Evolutionary conservation across 2,329 filamentous ascomycete genomes (phyloP).

Genomic region (Chrysoporthe cubensis): DNA sequence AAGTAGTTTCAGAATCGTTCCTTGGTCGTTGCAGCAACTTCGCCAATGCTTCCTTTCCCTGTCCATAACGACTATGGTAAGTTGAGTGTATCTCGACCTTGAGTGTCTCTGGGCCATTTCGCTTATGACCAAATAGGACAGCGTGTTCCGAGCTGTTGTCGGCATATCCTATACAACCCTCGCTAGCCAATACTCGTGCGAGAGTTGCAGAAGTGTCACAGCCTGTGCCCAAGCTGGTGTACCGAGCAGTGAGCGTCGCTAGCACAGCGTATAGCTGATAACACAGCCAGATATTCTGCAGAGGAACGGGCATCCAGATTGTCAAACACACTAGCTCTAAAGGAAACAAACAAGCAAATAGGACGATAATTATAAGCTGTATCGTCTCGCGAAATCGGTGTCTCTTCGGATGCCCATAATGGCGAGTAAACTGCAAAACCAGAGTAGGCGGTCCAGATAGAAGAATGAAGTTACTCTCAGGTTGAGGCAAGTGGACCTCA

Average conservation of each 20-base stretch:
- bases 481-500: slow-evolving; percentile 29
- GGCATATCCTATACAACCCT: no score
- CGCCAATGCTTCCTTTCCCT: no score
- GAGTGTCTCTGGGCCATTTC: no score
- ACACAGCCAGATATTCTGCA: slow-evolving; percentile 32
- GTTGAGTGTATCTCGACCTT: no score
- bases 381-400: slow-evolving; percentile 28
- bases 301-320: slow-evolving; percentile 29
- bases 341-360: slow-evolving; percentile 29
- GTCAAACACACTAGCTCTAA: slow-evolving; percentile 27
- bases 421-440: slow-evolving; percentile 32
- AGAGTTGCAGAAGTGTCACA: slow-evolving; percentile 3
- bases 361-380: slow-evolving; percentile 25
- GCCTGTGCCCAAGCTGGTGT: slow-evolving; percentile 8
- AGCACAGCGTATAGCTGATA: slow-evolving; percentile 33
- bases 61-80: no score
- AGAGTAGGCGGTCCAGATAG: slow-evolving; percentile 13
- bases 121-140: no score
- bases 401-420: slow-evolving; percentile 33
- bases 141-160: no score
- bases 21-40: no score
- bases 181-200: background rate
- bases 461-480: slow-evolving; percentile 29
- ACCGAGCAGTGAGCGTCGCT: slow-evolving; percentile 30
- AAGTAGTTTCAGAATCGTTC: no score